These are phyloP conservation scores for Domatiomyces globalis DNA, from an alignment of 2,329 filamentous ascomycete species.

Conservation along the genomic window DNA sequence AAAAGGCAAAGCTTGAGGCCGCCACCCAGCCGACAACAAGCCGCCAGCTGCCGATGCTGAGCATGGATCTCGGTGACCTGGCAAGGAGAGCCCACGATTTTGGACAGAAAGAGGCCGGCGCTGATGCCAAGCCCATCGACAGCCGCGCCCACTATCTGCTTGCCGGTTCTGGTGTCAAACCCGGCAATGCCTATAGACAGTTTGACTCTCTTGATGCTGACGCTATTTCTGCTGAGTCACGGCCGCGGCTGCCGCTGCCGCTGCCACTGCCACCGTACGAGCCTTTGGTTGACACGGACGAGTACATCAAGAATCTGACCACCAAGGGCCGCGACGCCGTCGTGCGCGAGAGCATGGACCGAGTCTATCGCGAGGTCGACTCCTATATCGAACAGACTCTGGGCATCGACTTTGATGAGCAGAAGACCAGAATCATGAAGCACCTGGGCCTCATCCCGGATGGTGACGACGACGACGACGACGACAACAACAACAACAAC, in stretches of 20 bases:
- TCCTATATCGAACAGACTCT: slow-evolving; percentile 88
- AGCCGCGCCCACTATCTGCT: slow-evolving; percentile 69
- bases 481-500: slow-evolving; percentile 8
- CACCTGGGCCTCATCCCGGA: slow-evolving; percentile 73
- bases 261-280: not conserved
- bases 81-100: slow-evolving; percentile 60
- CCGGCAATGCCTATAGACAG: slow-evolving; percentile 70
- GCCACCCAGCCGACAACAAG: slow-evolving; percentile 30
- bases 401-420: slow-evolving; percentile 88
- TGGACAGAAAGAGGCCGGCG: slow-evolving; percentile 47
- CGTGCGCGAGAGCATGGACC: slow-evolving; percentile 79
- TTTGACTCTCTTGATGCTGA: slow-evolving; percentile 63
- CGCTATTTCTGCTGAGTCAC: slow-evolving; percentile 1
- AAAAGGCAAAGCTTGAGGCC: slow-evolving; percentile 50
- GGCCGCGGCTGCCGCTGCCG: too few relatives aligned
- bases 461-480: slow-evolving; percentile 21
- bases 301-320: slow-evolving; percentile 69
- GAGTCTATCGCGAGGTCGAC: slow-evolving; percentile 84
- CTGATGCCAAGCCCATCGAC: slow-evolving; percentile 28
- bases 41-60: slow-evolving; percentile 73
- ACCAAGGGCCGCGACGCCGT: slow-evolving; percentile 82
- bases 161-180: slow-evolving; percentile 83
- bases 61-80: slow-evolving; percentile 84
- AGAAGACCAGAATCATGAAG: slow-evolving; percentile 83
- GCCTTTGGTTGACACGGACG: slow-evolving; percentile 9